Conservation (phyloP, 768 basidiomycete species). For the Lenzites betulinus region DNA sequence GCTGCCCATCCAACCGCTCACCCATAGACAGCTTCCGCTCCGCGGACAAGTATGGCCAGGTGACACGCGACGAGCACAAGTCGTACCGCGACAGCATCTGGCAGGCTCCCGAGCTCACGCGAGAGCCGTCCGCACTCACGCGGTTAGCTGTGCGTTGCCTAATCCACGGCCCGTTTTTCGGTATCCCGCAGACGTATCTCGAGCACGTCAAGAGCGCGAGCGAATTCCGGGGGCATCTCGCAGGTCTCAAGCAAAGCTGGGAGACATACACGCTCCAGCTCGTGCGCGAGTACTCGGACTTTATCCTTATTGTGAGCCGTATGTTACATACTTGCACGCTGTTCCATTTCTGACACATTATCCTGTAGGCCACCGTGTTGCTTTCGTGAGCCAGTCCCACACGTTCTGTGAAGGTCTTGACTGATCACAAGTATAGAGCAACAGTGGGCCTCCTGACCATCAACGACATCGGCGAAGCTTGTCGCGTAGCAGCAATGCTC, state of each 20-base stretch:
- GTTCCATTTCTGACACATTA: background rate
- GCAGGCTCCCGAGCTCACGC: constrained; percentile 4
- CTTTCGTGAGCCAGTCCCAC: constrained; percentile 44
- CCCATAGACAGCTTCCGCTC: constrained; percentile 44
- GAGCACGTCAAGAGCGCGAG: constrained; percentile 49
- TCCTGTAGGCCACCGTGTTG: constrained; percentile 50
- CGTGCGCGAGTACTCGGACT: constrained; percentile 56
- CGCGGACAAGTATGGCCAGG: constrained; percentile 46
- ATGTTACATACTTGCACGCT: background rate
- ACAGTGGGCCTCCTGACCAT: constrained; percentile 52
- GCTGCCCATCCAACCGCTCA: background rate
- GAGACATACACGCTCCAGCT: constrained; percentile 50
- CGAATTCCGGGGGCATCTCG: constrained; percentile 51
- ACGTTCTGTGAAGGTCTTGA: background rate
- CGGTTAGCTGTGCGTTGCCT: constrained; percentile 38
- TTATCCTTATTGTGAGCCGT: constrained; percentile 52
- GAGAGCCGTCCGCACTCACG: constrained; percentile 12
- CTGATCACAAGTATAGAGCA: constrained; percentile 35
- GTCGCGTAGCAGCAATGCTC: constrained; percentile 39
- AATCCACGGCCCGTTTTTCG: constrained; percentile 50
- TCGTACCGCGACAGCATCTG: constrained; percentile 22
- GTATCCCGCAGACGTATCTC: constrained; percentile 54
- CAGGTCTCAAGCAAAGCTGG: constrained; percentile 52
- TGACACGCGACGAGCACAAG: constrained; percentile 36
- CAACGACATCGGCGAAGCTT: constrained; percentile 38